Conservation (phyloP, 1,284 basidiomycete species). For the Mycena citricolor region DNA sequence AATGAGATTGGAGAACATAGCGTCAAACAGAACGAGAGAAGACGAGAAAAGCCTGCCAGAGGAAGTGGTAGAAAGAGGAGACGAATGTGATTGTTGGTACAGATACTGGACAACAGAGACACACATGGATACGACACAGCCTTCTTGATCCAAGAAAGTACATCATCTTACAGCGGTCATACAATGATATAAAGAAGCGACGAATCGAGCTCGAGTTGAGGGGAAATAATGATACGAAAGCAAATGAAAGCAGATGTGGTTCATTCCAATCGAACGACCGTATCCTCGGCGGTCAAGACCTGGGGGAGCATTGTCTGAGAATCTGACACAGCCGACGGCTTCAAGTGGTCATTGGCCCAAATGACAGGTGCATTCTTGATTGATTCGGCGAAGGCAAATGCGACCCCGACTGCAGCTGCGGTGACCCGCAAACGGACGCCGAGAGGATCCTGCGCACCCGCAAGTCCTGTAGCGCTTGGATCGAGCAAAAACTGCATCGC, state of each 20-base stretch:
- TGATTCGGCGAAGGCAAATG: conserved; percentile 64
- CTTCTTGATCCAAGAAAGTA: too few relatives aligned
- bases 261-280: conserved; percentile 16
- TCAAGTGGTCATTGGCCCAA: conserved; percentile 34
- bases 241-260: conserved; percentile 2
- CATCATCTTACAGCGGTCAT: conserved; percentile 10
- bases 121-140: too few relatives aligned
- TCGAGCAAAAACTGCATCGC: conserved; percentile 53
- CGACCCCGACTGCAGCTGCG: conserved; percentile 49
- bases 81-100: conserved; percentile 17
- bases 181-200: conserved; percentile 16
- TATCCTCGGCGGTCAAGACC: conserved; percentile 18
- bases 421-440: conserved; percentile 53
- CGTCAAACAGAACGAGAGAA: conserved; percentile 17
- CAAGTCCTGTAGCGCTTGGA: conserved; percentile 35
- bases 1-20: conserved; percentile 35
- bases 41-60: conserved; percentile 38
- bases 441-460: conserved; percentile 47
- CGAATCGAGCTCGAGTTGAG: too few relatives aligned
- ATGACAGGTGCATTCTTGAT: conserved; percentile 41
- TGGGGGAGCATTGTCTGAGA: too few relatives aligned
- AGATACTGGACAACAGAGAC: too few relatives aligned
- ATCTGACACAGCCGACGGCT: too few relatives aligned
- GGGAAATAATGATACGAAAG: conserved; percentile 12
- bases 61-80: conserved; percentile 29